Evolutionary conservation across 1,139 yeast genomes (phyloP).

Genomic region (Hansenula lynferdii): DNA sequence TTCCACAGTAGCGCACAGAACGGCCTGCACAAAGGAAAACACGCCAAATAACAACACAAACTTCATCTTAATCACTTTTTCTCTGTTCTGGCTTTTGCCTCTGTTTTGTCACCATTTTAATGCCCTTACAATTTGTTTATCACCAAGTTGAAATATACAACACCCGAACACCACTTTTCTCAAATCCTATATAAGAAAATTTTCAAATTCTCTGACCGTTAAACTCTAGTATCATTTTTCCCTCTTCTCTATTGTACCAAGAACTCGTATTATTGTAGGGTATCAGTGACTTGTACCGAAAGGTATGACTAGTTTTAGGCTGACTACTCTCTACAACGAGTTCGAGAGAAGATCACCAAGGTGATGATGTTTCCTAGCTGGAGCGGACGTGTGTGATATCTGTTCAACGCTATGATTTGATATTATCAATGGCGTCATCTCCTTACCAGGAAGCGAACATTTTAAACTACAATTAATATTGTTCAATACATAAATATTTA

Average conservation of each 20-base stretch:
- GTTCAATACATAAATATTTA: too few relatives aligned
- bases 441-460: conserved; percentile 20
- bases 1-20: conserved; percentile 1
- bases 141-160: background rate
- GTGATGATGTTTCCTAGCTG: conserved; percentile 19
- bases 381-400: conserved; percentile 17
- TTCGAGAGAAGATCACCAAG: conserved; percentile 18
- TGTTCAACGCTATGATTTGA: conserved; percentile 12
- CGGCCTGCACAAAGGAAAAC: background rate
- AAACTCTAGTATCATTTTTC: background rate
- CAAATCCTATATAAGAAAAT: background rate
- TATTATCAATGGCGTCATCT: conserved; percentile 16
- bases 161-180: background rate
- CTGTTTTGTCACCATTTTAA: background rate
- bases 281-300: conserved; percentile 16
- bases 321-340: conserved; percentile 24
- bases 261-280: conserved; percentile 25
- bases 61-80: background rate
- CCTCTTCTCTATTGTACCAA: conserved; percentile 18
- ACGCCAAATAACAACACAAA: background rate
- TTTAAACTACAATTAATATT: too few relatives aligned
- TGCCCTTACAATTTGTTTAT: background rate
- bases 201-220: too few relatives aligned
- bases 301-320: conserved; percentile 8
- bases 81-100: background rate